Conservation (phyloP, 2,329 filamentous ascomycete species). For the Colletotrichum lindemuthianum region DNA sequence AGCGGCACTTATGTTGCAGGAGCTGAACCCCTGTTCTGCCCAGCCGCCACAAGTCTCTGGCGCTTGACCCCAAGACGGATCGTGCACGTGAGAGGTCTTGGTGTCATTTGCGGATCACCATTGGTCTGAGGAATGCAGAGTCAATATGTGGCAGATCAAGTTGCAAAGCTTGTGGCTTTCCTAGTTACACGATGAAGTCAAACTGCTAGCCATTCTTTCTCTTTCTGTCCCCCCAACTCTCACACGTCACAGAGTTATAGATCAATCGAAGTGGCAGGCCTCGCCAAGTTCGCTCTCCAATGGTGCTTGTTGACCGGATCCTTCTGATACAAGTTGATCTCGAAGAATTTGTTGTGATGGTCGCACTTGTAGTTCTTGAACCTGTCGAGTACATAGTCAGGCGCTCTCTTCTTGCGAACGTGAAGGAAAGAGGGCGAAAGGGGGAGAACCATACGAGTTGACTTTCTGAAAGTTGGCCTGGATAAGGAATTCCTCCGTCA, state of each 20-base stretch:
- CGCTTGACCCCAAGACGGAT: neutral
- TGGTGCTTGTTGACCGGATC: conserved; percentile 56
- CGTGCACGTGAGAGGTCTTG: neutral
- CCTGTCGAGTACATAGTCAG: conserved; percentile 39
- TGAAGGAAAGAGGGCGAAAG: neutral
- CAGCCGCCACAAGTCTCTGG: conserved; percentile 2
- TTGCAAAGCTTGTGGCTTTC: neutral
- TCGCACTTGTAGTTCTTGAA: conserved; percentile 59
- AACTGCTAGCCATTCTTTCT: neutral
- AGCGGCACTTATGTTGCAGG: neutral
- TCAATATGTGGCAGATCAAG: too few relatives aligned
- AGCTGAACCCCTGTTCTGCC: neutral
- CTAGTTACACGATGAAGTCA: neutral
- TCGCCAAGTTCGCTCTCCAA: conserved; percentile 54
- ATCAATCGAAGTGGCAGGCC: conserved; percentile 52
- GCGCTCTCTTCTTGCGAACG: neutral
- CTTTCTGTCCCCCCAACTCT: neutral
- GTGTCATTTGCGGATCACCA: too few relatives aligned
- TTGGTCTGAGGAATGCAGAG: too few relatives aligned
- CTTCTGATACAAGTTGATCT: conserved; percentile 60
- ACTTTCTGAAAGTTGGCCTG: conserved; percentile 55
- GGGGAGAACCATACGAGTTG: conserved; percentile 48
- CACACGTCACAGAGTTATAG: conserved; percentile 36
- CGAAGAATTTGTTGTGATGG: conserved; percentile 57
- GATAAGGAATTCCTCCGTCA: conserved; percentile 50